Base-by-base conservation (phyloP, 805 yeast genomes). In the Tetrapisispora fleetii region DNA sequence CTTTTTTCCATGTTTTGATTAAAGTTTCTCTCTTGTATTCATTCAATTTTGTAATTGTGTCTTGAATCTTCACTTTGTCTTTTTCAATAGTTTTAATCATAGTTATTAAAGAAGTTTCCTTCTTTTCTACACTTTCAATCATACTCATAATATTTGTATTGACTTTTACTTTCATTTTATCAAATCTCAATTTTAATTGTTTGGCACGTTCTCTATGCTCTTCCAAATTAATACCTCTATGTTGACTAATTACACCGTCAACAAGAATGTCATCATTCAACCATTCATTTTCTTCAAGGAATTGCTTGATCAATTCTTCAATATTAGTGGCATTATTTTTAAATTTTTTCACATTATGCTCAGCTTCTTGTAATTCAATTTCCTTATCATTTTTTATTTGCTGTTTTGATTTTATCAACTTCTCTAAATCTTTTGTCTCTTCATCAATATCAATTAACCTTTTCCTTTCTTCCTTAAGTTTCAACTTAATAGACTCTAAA, bases 121-220 rank as follows among this genome's bases (percentile, higher is more conserved):
- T 87, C 73, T 84, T 88, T 62, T 89, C 96, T 27, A 87, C 95
- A 55, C 81, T 87, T 58, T 89, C 96, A 53, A 88, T 86, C 85
- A 85, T 85, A 58, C 81, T 81, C 95, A 85, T 85, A 52, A 88
- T 87, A 59, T 89, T 85, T 2, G 83, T 75, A 57, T 89, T 88
- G 17, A 90, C 95, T 54, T 82, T 86, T 48, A 88, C 75, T 67
- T 78, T 83, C 85, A 91, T 79, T 4, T 77, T 78, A 48, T 78
- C 75, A 58, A 80, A 79, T 52, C 80, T 74, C 32, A 76, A 83
- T 18, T 74, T 69, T 54, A 87, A 73, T 43, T 76, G 73, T 13
- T 67, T 67, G 38, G 81, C 75, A 52, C 82, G 77, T 21, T 74
- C 76, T 53, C 79, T 77, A 55, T 82, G 76, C 51, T 82, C 82